Evolutionary conservation across 208 protist genomes (phyloP).

Genomic region (Wallacemonas sp.): DNA sequence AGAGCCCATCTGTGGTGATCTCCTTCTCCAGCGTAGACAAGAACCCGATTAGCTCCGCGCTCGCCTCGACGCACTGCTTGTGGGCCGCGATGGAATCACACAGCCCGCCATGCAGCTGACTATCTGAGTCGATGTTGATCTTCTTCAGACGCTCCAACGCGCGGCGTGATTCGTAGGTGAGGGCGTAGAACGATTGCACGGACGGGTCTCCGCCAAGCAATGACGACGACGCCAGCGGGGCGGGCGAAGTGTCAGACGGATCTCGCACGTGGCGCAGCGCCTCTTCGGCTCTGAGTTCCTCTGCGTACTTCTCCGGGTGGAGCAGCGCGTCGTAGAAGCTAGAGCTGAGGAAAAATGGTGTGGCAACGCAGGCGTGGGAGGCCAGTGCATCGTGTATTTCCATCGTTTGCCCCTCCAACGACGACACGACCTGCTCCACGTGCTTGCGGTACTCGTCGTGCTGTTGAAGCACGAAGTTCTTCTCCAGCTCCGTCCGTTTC

Average conservation of each 20-base stretch:
- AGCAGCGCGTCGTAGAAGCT: slow-evolving; percentile 22
- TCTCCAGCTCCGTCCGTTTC: slow-evolving; percentile 48
- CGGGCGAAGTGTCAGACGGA: not conserved
- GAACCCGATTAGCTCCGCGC: slow-evolving; percentile 45
- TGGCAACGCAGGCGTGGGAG: slow-evolving; percentile 53
- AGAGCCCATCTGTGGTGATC: slow-evolving; percentile 27
- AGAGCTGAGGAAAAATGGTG: slow-evolving; percentile 39
- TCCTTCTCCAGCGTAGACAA: slow-evolving; percentile 57
- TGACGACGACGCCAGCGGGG: too few species aligned
- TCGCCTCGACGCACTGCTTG: slow-evolving; percentile 24
- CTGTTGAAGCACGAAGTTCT: slow-evolving; percentile 62
- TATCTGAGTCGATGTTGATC: slow-evolving; percentile 48
- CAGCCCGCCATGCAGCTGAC: slow-evolving; percentile 29
- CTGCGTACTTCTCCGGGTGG: slow-evolving; percentile 24
- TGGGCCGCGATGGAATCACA: slow-evolving; percentile 37
- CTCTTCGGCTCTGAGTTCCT: not conserved
- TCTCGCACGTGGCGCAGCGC: not conserved
- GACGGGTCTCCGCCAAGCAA: too few species aligned
- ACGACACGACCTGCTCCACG: slow-evolving; percentile 44
- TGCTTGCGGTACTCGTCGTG: slow-evolving; percentile 78
- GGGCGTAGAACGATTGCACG: slow-evolving; percentile 27
- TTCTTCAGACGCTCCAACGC: slow-evolving; percentile 33
- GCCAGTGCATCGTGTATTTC: slow-evolving; percentile 53
- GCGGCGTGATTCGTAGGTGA: slow-evolving; percentile 30
- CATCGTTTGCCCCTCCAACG: slow-evolving; percentile 47